Base-by-base conservation (phyloP, 352 stramenopile species). In the Plasmopara viticola region DNA sequence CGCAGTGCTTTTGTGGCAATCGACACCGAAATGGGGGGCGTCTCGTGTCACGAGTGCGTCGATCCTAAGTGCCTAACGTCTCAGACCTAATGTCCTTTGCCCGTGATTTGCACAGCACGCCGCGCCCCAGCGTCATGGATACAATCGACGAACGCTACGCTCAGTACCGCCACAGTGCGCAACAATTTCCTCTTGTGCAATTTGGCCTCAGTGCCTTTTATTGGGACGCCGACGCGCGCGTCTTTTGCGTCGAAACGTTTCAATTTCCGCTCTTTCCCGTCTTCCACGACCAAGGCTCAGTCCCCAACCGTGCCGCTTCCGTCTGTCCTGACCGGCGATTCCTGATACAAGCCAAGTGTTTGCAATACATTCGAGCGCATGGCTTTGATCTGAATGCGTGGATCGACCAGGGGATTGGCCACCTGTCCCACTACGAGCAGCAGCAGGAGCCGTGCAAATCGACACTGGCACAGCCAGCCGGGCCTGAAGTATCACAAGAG, bases 311-410 rank as follows among this genome's bases (percentile, higher is more conserved):
- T 20, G 18, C 28, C 40, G 5, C 45, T 47, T 45, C 52, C 60
- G 25, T 55, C 1, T 58, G 55, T 50, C 70, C 74, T 2, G 75
- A 91, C 48, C 57, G 80, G 4, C 61, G 73, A 12, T 91, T 91
- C 41, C 59, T 86, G 31, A 33, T 84, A 17, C 80, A 91, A 52
- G 61, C 80, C 56, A 86, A 84, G 57, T 91, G 78, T 52, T 51
- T 91, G 7, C 74, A 85, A 55, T 91, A 85, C 53, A 79, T 89
- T 34, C 80, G 78, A 29, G 64, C 71, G 38, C 80, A 91, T 42
- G 80, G 80, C 18, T 91, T 91, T 51, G 80, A 91, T 49, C 56
- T 91, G 12, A 91, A 91, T 57, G 46, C 49, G 5, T 91, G 80
- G 80, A 75, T 91, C 34, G 80, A 91, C 62, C 52, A 70, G 17